These are phyloP conservation scores for Brassica balearica DNA, from an alignment of 441 rosid genomes.

Conservation along the genomic window DNA sequence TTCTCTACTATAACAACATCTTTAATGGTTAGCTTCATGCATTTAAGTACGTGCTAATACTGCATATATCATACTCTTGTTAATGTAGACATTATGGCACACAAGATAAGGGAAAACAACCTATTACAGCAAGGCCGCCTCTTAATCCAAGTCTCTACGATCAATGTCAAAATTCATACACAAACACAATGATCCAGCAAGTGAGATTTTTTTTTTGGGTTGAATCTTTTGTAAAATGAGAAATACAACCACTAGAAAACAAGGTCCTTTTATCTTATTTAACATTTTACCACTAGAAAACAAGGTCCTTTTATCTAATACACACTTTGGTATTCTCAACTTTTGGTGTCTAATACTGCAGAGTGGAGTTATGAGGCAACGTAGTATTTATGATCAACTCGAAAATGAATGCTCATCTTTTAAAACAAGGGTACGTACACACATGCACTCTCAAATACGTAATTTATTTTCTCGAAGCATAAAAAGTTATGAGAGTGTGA, in stretches of 20 bases:
- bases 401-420: conserved; percentile 22
- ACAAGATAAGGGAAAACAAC: conserved; percentile 35
- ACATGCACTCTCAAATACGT: conserved; percentile 2
- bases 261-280: neutral
- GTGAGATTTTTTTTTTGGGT: neutral
- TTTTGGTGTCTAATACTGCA: conserved; percentile 17
- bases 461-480: neutral
- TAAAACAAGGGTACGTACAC: conserved; percentile 14
- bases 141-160: conserved; percentile 22
- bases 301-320: neutral
- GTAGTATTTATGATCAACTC: conserved; percentile 9
- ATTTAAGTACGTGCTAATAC: conserved; percentile 1
- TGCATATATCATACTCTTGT: neutral
- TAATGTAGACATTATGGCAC: conserved; percentile 7
- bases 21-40: conserved; percentile 1
- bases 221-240: neutral
- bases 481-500: neutral
- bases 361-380: conserved; percentile 32
- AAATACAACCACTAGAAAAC: conserved; percentile 12
- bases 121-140: conserved; percentile 2
- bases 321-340: conserved; percentile 3
- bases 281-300: neutral
- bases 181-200: conserved; percentile 25
- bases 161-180: conserved; percentile 19
- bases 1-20: neutral